Percentiles rank a stretch among this genome's conserved stretches.
Evolutionary conservation across 345 rosid genomes (phyloP).

Genomic region (Citrus sp.): DNA sequence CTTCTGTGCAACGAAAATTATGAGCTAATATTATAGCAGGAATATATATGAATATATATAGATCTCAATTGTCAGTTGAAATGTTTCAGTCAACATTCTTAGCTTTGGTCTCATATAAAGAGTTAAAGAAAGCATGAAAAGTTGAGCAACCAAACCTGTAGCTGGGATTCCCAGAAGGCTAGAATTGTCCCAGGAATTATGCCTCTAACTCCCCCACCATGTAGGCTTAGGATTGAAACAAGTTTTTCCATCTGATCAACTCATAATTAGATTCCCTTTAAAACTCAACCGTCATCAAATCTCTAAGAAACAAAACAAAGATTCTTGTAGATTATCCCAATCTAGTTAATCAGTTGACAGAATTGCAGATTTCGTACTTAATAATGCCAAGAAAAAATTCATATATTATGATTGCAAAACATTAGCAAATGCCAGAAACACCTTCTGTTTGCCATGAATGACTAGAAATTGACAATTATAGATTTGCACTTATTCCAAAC

Average conservation of each 20-base stretch:
- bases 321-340: neutral
- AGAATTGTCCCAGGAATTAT: slow-evolving; percentile 16
- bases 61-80: neutral
- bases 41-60: too few relatives aligned
- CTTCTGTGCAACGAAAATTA: neutral
- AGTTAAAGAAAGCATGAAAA: neutral
- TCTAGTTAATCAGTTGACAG: neutral
- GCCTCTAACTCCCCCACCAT: slow-evolving; percentile 17
- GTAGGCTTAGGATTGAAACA: slow-evolving; percentile 15
- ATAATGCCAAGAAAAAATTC: neutral
- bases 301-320: neutral
- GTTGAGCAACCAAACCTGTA: slow-evolving; percentile 13
- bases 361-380: neutral
- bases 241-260: slow-evolving; percentile 5
- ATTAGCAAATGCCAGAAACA: neutral
- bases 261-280: neutral
- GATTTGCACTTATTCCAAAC: neutral
- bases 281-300: neutral
- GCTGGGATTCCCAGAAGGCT: slow-evolving; percentile 18
- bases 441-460: neutral
- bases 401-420: neutral
- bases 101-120: neutral
- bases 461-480: neutral
- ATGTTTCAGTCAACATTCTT: neutral
- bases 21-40: neutral